Conservation (phyloP, 2,329 filamentous ascomycete genomes). For the Penicillium sp. region DNA sequence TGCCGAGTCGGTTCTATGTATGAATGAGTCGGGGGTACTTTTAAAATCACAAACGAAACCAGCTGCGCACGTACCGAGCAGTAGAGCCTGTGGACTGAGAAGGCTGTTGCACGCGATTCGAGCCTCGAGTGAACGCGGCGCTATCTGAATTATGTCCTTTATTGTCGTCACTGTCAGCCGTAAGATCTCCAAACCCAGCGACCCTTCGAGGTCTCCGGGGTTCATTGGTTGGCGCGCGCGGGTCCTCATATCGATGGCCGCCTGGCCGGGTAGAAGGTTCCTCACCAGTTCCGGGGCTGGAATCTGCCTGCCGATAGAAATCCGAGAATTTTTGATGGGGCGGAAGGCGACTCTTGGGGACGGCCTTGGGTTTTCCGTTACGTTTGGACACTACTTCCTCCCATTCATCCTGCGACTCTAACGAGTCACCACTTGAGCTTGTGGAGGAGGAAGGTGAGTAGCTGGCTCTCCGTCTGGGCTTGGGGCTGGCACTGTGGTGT, state of each 20-base stretch:
- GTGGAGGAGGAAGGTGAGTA: conserved; percentile 33
- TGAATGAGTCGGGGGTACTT: background rate
- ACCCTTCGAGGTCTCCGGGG: conserved; percentile 15
- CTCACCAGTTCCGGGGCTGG: conserved; percentile 34
- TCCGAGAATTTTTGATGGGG: conserved; percentile 31
- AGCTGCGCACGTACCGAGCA: conserved; percentile 11
- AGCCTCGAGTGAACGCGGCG: conserved; percentile 25
- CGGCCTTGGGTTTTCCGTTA: conserved; percentile 40
- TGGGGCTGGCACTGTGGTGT: conserved; percentile 47
- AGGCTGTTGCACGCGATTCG: conserved; percentile 14
- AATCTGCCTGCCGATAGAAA: conserved; percentile 24
- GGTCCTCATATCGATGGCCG: conserved; percentile 5
- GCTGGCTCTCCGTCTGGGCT: conserved; percentile 31
- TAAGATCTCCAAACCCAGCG: conserved; percentile 20
- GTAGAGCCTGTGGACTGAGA: conserved; percentile 7
- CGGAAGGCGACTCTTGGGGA: conserved; percentile 40
- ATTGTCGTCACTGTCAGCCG: conserved; percentile 27
- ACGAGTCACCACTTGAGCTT: conserved; percentile 35
- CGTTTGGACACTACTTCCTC: conserved; percentile 26
- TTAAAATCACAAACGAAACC: background rate
- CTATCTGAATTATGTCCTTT: conserved; percentile 36
- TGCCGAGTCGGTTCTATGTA: conserved; percentile 6
- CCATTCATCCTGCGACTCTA: conserved; percentile 34
- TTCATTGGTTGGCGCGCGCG: conserved; percentile 1
- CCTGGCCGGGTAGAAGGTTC: conserved; percentile 17